Evolutionary conservation across 2,329 filamentous ascomycete species (phyloP).

Genomic region (Arthrobotrys sinensis): DNA sequence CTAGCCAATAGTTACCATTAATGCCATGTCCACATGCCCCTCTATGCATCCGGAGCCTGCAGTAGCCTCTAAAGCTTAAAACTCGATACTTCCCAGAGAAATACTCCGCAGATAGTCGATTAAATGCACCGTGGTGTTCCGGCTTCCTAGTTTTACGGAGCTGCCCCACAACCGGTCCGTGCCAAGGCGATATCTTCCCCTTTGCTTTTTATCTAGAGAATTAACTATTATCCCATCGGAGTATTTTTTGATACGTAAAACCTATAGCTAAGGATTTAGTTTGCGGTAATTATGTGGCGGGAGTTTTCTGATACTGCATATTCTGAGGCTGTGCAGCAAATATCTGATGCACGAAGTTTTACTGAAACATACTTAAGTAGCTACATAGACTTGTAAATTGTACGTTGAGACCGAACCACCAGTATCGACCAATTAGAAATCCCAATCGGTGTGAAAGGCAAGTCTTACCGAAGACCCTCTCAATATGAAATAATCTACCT

Average conservation of each 20-base stretch:
- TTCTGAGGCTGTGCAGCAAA: slow-evolving; percentile 32
- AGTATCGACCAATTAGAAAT: too few relatives aligned
- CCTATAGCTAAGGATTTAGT: slow-evolving; percentile 4
- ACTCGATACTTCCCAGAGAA: slow-evolving; percentile 14
- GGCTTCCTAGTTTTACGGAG: slow-evolving; percentile 42
- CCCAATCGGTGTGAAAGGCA: too few relatives aligned
- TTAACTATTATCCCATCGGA: slow-evolving; percentile 15
- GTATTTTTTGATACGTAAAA: slow-evolving; percentile 15
- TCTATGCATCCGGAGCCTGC: neutral
- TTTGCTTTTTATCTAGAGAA: slow-evolving; percentile 4
- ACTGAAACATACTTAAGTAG: too few relatives aligned
- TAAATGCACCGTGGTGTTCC: slow-evolving; percentile 31
- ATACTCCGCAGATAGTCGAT: slow-evolving; percentile 48
- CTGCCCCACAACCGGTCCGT: slow-evolving; percentile 38
- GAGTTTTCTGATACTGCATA: neutral
- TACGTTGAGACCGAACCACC: too few relatives aligned
- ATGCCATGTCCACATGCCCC: slow-evolving; percentile 12
- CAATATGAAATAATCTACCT: too few relatives aligned
- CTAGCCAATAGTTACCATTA: slow-evolving; percentile 14
- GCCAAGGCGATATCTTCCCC: slow-evolving; percentile 24
- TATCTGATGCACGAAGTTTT: slow-evolving; percentile 2
- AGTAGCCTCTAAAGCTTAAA: slow-evolving; percentile 17
- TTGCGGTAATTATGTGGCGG: slow-evolving; percentile 2
- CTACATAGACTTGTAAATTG: too few relatives aligned
- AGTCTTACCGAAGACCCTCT: too few relatives aligned